Conservation (phyloP, 1,284 basidiomycete species). For the Spongispora temasekensis region DNA sequence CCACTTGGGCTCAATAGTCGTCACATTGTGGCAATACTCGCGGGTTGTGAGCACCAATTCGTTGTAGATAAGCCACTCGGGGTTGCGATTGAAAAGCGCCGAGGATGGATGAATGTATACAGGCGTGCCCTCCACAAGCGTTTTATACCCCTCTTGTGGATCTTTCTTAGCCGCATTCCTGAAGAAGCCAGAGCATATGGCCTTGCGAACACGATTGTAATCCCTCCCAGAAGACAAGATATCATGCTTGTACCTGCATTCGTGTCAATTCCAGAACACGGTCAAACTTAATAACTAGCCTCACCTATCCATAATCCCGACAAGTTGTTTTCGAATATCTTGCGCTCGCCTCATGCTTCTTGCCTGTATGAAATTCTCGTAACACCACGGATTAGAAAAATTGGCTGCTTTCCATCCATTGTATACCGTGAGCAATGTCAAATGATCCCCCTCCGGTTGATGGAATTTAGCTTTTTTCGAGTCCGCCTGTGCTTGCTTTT, state of each 20-base stretch:
- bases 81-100: slow-evolving; percentile 93
- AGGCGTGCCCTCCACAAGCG: slow-evolving; percentile 94
- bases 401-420: slow-evolving; percentile 97
- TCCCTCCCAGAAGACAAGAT: slow-evolving; percentile 90
- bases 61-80: slow-evolving; percentile 66
- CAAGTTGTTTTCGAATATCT: slow-evolving; percentile 94
- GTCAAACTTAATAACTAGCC: slow-evolving; percentile 23
- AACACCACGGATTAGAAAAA: slow-evolving; percentile 96
- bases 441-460: slow-evolving; percentile 96
- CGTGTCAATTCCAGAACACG: slow-evolving; percentile 14
- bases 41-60: slow-evolving; percentile 65
- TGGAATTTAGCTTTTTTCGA: slow-evolving; percentile 99
- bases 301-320: slow-evolving; percentile 98
- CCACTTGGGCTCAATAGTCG: slow-evolving; percentile 98
- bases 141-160: slow-evolving; percentile 96
- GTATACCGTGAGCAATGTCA: slow-evolving; percentile 95
- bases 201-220: slow-evolving; percentile 91
- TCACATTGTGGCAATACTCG: slow-evolving; percentile 97
- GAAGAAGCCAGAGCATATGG: slow-evolving; percentile 98
- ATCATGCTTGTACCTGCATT: slow-evolving; percentile 87
- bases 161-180: slow-evolving; percentile 96
- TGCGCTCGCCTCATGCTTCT: slow-evolving; percentile 97
- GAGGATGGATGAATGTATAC: slow-evolving; percentile 98
- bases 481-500: slow-evolving; percentile 98
- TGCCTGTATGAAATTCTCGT: slow-evolving; percentile 97